phyloP scores from a whole-genome alignment of 2,329 filamentous ascomycete genomes.

The Monosporascus sp. region DNA sequence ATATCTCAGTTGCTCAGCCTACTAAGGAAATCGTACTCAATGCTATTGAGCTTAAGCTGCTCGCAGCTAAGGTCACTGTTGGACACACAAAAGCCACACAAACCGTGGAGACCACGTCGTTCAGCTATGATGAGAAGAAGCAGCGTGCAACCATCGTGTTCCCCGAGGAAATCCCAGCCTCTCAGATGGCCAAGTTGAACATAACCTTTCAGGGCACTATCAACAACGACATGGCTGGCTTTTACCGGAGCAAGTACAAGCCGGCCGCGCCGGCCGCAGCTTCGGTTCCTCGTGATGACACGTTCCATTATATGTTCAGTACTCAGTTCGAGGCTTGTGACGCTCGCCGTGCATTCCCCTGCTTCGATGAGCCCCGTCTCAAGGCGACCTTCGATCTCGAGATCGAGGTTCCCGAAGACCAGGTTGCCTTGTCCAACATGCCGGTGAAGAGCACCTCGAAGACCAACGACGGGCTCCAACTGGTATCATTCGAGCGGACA shows the following conservation, averaged over 20 bases:
- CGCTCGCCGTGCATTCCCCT: constrained; percentile 90
- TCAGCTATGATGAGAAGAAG: constrained; percentile 76
- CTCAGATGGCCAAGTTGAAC: constrained; percentile 60
- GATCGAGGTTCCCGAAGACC: constrained; percentile 83
- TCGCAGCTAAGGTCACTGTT: constrained; percentile 55
- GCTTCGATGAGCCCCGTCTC: constrained; percentile 95
- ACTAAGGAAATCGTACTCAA: constrained; percentile 80
- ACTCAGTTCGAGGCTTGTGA: constrained; percentile 98
- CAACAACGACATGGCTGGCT: constrained; percentile 88
- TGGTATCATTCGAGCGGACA: constrained; percentile 75
- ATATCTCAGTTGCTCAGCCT: constrained; percentile 64
- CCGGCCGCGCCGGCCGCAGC: constrained; percentile 64
- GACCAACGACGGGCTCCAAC: constrained; percentile 59
- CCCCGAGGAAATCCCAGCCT: constrained; percentile 60
- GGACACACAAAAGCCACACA: constrained; percentile 54
- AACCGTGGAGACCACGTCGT: constrained; percentile 56
- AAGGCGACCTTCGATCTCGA: constrained; percentile 95
- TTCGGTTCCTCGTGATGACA: constrained; percentile 70
- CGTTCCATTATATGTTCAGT: constrained; percentile 74
- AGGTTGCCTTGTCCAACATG: constrained; percentile 93
- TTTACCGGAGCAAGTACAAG: constrained; percentile 93
- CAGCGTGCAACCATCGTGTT: constrained; percentile 82
- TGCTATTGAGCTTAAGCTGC: constrained; percentile 74
- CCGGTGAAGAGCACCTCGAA: constrained; percentile 67
- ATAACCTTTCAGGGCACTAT: constrained; percentile 76